Conservation (phyloP, 2,329 filamentous ascomycete species). For the Thelonectria rubi region DNA sequence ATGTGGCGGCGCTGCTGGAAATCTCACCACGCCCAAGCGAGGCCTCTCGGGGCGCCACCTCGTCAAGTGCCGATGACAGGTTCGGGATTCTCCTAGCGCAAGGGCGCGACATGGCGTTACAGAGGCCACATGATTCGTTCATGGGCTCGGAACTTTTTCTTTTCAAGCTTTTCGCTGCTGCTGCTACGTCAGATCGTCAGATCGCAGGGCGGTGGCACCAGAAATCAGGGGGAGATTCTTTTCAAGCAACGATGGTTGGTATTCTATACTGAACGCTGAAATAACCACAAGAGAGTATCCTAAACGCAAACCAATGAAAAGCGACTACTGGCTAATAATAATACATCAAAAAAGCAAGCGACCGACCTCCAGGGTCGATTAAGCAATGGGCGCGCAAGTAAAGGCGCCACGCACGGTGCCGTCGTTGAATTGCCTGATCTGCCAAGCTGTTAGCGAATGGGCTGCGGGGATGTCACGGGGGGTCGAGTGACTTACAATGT, state of each 20-base stretch:
- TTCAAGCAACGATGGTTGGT: neutral
- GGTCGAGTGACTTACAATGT: conserved; percentile 23
- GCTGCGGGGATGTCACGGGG: neutral
- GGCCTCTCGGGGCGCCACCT: neutral
- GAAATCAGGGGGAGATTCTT: neutral
- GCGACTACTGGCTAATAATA: conserved; percentile 6
- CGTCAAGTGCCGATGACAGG: neutral
- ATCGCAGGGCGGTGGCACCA: neutral
- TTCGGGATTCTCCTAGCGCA: neutral
- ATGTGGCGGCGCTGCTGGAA: neutral
- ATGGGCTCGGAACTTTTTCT: neutral
- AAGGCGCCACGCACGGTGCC: conserved; percentile 43
- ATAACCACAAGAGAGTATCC: neutral
- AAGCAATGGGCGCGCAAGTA: conserved; percentile 43
- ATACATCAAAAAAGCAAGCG: neutral
- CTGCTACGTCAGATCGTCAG: neutral
- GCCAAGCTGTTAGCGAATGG: conserved; percentile 6
- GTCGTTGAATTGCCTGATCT: conserved; percentile 40
- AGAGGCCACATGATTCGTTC: neutral
- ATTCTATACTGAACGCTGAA: conserved; percentile 8
- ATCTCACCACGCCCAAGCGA: conserved; percentile 2
- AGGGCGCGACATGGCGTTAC: neutral
- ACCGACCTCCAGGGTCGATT: conserved; percentile 20
- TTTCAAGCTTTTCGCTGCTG: neutral
- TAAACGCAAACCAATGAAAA: neutral